Percentiles rank a stretch among this genome's conserved stretches.
These are phyloP conservation scores for Hyaloscypha finlandica DNA, from an alignment of 495 filamentous ascomycete genomes.

Conservation along the genomic window DNA sequence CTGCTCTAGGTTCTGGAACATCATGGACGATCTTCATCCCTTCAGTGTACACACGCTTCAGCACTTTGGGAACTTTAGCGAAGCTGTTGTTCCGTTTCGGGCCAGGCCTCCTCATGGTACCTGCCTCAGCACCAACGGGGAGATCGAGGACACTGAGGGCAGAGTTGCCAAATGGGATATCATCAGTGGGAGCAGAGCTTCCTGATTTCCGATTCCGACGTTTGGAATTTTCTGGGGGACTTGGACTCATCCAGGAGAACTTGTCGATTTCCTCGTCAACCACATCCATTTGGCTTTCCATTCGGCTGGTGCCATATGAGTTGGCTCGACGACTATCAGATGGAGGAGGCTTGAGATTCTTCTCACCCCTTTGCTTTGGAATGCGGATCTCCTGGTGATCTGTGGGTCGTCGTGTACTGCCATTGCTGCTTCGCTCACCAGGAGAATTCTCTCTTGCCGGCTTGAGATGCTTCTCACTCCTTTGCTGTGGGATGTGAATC, in stretches of 20 bases:
- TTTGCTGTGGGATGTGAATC: constrained; percentile 19
- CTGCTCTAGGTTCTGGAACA: constrained; percentile 49
- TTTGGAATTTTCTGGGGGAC: constrained; percentile 24
- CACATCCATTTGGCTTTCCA: constrained; percentile 3
- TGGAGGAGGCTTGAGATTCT: constrained; percentile 18
- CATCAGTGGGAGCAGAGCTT: constrained; percentile 46
- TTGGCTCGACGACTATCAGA: constrained; percentile 9
- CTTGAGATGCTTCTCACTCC: constrained; percentile 20
- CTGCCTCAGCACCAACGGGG: constrained; percentile 45
- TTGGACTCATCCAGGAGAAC: constrained; percentile 19
- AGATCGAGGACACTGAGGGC: constrained; percentile 60
- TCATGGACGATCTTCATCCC: constrained; percentile 57
- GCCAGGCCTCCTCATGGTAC: constrained; percentile 22
- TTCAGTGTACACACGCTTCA: constrained; percentile 56
- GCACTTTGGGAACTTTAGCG: constrained; percentile 47
- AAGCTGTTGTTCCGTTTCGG: constrained; percentile 31
- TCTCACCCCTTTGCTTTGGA: constrained; percentile 24
- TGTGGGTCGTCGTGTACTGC: constrained; percentile 33
- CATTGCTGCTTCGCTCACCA: constrained; percentile 34
- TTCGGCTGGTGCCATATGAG: constrained; percentile 7
- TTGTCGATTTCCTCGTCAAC: constrained; percentile 25
- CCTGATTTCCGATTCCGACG: constrained; percentile 21
- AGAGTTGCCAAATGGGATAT: constrained; percentile 57
- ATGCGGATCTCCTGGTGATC: constrained; percentile 8
- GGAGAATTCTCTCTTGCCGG: constrained; percentile 21